A percentile compares a stretch with the other conserved stretches of the same genome.
Evolutionary conservation across 2,329 filamentous ascomycete species (phyloP).

Genomic region (Penicillium concentricum): DNA sequence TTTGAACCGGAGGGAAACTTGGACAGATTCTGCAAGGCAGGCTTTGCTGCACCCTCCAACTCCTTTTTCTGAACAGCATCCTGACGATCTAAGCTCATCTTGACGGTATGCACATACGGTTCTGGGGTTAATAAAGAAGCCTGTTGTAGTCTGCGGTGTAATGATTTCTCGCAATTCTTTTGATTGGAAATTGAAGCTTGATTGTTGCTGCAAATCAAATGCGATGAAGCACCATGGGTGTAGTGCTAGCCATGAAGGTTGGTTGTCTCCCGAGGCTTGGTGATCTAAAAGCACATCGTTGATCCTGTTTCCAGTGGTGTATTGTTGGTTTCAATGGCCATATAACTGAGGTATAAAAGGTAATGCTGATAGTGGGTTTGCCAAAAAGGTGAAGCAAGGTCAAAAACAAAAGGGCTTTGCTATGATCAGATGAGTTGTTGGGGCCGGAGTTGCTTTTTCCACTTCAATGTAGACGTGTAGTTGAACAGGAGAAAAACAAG

Average conservation of each 20-base stretch:
- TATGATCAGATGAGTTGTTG: not conserved
- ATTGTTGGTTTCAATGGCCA: not conserved
- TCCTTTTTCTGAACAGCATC: conserved; percentile 23
- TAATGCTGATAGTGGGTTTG: not conserved
- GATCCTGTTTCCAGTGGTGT: not conserved
- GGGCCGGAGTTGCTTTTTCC: not conserved
- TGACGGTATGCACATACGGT: conserved; percentile 14
- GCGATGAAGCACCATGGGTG: conserved; percentile 1
- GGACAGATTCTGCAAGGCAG: conserved; percentile 19
- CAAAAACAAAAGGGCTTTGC: not conserved
- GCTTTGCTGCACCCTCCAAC: conserved; percentile 17
- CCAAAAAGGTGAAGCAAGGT: not conserved
- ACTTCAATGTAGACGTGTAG: not conserved
- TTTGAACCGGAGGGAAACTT: conserved; percentile 20
- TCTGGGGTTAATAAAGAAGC: not conserved
- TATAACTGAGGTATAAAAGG: not conserved
- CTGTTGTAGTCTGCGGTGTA: not conserved
- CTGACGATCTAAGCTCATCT: conserved; percentile 39
- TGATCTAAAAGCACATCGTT: conserved; percentile 22
- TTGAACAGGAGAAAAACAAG: not conserved
- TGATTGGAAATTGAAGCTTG: not conserved
- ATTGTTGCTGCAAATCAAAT: not conserved
- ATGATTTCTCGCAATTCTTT: not conserved
- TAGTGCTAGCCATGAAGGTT: conserved; percentile 24
- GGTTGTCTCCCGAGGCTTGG: conserved; percentile 5